phyloP scores from a whole-genome alignment of 78 protist genomes.

The Speleostelium caveatum region DNA sequence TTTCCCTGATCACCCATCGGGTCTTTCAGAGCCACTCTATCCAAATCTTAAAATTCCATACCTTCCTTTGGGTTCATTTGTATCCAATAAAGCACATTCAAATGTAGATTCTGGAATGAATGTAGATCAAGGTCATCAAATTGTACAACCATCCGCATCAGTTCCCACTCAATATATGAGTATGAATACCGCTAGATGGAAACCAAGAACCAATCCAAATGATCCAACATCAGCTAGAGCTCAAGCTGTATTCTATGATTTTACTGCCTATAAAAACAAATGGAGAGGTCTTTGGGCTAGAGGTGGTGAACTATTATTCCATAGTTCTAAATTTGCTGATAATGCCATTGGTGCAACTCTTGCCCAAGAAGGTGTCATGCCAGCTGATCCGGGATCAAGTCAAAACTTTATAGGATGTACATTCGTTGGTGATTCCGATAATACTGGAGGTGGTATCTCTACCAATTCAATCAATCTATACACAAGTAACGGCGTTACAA shows the following conservation, averaged over 20 bases:
- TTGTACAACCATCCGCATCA: slow-evolving; percentile 7
- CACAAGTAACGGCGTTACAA: slow-evolving; percentile 5
- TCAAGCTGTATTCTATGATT: slow-evolving; percentile 19
- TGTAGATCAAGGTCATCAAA: slow-evolving; percentile 42
- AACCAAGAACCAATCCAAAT: slow-evolving; percentile 51
- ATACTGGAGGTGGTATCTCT: slow-evolving; percentile 28
- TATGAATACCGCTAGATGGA: slow-evolving; percentile 38
- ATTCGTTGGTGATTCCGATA: slow-evolving; percentile 51
- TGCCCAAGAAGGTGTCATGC: slow-evolving; percentile 67
- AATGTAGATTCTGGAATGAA: slow-evolving; percentile 43
- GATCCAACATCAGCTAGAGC: slow-evolving; percentile 37
- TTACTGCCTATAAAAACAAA: slow-evolving; percentile 49
- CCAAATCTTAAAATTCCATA: slow-evolving; percentile 11
- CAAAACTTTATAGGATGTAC: slow-evolving; percentile 39
- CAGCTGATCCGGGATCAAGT: slow-evolving; percentile 49
- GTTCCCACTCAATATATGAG: slow-evolving; percentile 34
- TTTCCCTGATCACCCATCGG: slow-evolving; percentile 27
- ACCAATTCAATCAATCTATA: slow-evolving; percentile 29
- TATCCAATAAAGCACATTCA: slow-evolving; percentile 49
- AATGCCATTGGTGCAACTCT: slow-evolving; percentile 71
- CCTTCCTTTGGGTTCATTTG: slow-evolving; percentile 29
- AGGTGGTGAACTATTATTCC: slow-evolving; percentile 53
- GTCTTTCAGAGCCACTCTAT: slow-evolving; percentile 21
- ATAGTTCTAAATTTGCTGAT: slow-evolving; percentile 37
- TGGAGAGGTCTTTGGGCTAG: slow-evolving; percentile 78